Conservation (phyloP, 2,329 filamentous ascomycete genomes). For the Hypoxylon sp. region DNA sequence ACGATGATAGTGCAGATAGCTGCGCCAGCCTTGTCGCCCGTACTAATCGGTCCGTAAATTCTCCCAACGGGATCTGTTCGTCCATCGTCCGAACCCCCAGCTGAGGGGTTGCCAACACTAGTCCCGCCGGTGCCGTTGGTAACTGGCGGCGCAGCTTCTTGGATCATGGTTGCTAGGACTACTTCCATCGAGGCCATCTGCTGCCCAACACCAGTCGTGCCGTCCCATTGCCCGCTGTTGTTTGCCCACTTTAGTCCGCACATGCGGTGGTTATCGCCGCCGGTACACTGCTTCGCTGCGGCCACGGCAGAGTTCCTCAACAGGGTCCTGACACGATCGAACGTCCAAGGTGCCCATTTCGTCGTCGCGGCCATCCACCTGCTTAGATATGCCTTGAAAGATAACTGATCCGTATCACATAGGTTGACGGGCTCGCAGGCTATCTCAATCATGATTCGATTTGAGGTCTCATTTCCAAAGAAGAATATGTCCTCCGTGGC, state of each 20-base stretch:
- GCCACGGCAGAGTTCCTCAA: slow-evolving; percentile 68
- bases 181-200: slow-evolving; percentile 78
- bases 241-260: slow-evolving; percentile 72
- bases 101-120: slow-evolving; percentile 61
- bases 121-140: slow-evolving; percentile 62
- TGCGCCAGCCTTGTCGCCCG: slow-evolving; percentile 76
- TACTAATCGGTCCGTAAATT: slow-evolving; percentile 59
- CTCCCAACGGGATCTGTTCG: slow-evolving; percentile 50
- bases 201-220: slow-evolving; percentile 73
- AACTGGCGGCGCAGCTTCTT: slow-evolving; percentile 55
- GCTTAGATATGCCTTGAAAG: slow-evolving; percentile 73
- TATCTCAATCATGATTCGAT: slow-evolving; percentile 70
- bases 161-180: slow-evolving; percentile 71
- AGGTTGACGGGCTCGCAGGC: slow-evolving; percentile 72
- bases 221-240: slow-evolving; percentile 65
- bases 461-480: slow-evolving; percentile 59
- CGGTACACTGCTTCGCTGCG: slow-evolving; percentile 69
- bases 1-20: slow-evolving; percentile 72
- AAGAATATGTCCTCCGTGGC: slow-evolving; percentile 68
- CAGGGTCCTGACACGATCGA: slow-evolving; percentile 64
- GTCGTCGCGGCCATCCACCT: slow-evolving; percentile 72
- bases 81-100: slow-evolving; percentile 62
- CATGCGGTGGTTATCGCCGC: slow-evolving; percentile 67
- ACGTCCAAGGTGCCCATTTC: slow-evolving; percentile 73
- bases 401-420: slow-evolving; percentile 73